Evolutionary conservation across 768 basidiomycete species (phyloP).

Genomic region (Lactarius trivialis): DNA sequence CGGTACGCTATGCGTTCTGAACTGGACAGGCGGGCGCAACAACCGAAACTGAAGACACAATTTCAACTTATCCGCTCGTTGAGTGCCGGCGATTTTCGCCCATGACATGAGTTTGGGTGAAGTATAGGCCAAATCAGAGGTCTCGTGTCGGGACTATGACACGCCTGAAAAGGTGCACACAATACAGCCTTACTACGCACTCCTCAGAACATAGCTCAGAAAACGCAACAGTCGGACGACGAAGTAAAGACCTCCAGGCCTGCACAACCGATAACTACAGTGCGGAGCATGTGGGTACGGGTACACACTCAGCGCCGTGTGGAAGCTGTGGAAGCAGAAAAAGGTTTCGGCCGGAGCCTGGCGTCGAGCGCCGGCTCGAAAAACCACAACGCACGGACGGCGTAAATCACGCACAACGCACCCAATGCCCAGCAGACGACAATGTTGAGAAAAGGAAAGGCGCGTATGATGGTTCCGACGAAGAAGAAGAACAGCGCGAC

Average conservation of each 20-base stretch:
- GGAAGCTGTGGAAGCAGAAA: conserved; percentile 1
- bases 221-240: background rate
- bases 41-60: too few species aligned
- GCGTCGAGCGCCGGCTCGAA: conserved; percentile 12
- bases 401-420: background rate
- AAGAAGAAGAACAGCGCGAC: conserved; percentile 2
- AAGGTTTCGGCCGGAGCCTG: conserved; percentile 4
- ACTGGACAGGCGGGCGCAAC: too few species aligned
- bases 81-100: too few species aligned
- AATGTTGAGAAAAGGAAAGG: background rate
- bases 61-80: too few species aligned
- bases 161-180: background rate
- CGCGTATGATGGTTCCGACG: conserved; percentile 1
- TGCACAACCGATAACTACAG: background rate
- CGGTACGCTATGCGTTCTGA: too few species aligned
- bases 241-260: background rate
- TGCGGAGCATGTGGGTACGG: background rate
- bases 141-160: too few species aligned
- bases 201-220: background rate
- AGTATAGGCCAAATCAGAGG: too few species aligned
- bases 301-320: background rate
- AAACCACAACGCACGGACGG: conserved; percentile 1
- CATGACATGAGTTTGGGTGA: too few species aligned
- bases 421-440: background rate
- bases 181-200: background rate